phyloP scores from a whole-genome alignment of 148 eudicot species.

The Cornus florida region DNA sequence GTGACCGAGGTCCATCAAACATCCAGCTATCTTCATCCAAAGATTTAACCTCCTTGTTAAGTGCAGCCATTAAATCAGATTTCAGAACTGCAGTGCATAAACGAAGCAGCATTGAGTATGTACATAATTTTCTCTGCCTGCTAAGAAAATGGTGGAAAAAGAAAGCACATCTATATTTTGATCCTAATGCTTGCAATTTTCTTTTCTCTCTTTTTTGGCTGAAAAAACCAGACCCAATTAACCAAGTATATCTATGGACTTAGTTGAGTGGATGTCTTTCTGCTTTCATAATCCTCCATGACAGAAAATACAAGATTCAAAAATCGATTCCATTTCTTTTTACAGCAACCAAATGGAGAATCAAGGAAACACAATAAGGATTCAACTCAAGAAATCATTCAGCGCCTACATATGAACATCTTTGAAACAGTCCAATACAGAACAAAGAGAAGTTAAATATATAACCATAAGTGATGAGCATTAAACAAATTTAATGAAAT shows the following conservation, averaged over 20 bases:
- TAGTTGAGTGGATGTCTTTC: too few relatives aligned
- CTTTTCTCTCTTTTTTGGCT: too few relatives aligned
- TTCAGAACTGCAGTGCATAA: slow-evolving; percentile 53
- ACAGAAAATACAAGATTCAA: not conserved
- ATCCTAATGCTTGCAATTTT: too few relatives aligned
- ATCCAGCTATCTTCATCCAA: slow-evolving; percentile 96
- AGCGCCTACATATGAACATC: not conserved
- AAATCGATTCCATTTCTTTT: not conserved
- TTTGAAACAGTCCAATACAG: not conserved
- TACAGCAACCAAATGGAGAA: not conserved
- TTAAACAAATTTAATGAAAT: not conserved
- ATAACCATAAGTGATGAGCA: not conserved
- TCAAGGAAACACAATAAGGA: not conserved
- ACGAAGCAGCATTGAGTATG: not conserved
- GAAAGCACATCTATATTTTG: not conserved
- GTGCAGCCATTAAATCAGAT: slow-evolving; percentile 70
- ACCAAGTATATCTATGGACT: too few relatives aligned
- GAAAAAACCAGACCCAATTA: too few relatives aligned
- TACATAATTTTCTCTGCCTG: not conserved
- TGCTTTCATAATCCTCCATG: not conserved
- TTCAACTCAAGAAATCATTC: not conserved
- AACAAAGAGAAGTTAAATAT: not conserved
- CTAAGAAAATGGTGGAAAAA: not conserved
- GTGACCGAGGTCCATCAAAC: slow-evolving; percentile 96
- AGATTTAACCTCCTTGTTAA: slow-evolving; percentile 80